Evolutionary conservation across 805 yeast genomes (phyloP).

Genomic region (Zygoascus biomembranicola): DNA sequence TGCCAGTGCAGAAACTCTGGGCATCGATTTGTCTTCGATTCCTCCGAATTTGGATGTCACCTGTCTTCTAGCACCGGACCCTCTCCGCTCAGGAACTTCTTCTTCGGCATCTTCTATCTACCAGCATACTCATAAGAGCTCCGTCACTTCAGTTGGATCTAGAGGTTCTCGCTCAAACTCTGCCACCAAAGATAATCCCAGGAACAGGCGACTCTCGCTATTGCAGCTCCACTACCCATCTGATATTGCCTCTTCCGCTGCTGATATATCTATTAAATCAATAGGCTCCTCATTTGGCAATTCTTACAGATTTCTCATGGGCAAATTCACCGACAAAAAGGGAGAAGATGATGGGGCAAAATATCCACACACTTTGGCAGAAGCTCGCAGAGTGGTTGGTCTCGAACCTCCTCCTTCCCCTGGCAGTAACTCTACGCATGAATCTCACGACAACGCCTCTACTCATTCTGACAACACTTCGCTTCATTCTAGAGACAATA

Average conservation of each 20-base stretch:
- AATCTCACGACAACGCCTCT: background rate
- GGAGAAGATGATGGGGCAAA: conserved; percentile 4
- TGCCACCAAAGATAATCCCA: conserved; percentile 10
- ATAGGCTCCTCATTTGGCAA: conserved; percentile 28
- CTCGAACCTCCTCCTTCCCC: conserved; percentile 13
- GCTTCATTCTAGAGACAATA: background rate
- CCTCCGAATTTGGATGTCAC: conserved; percentile 13
- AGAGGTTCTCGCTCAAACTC: conserved; percentile 18
- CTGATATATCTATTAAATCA: conserved; percentile 22
- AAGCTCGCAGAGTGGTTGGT: conserved; percentile 19
- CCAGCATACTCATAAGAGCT: conserved; percentile 6
- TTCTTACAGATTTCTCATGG: conserved; percentile 26
- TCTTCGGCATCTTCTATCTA: conserved; percentile 1
- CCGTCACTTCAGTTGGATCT: background rate
- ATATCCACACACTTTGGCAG: conserved; percentile 20
- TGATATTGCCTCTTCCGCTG: conserved; percentile 23
- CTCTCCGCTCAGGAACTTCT: background rate
- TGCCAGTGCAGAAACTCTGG: conserved; percentile 26
- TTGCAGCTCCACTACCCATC: conserved; percentile 16
- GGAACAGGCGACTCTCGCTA: conserved; percentile 9
- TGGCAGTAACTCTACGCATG: conserved; percentile 1
- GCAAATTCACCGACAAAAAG: conserved; percentile 16
- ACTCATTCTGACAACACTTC: background rate
- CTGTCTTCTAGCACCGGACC: conserved; percentile 9
- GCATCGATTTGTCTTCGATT: conserved; percentile 18